A percentile compares a stretch with the other conserved stretches of the same genome.
Evolutionary conservation across 768 basidiomycete genomes (phyloP).

Genomic region (Termitomyces sp.): DNA sequence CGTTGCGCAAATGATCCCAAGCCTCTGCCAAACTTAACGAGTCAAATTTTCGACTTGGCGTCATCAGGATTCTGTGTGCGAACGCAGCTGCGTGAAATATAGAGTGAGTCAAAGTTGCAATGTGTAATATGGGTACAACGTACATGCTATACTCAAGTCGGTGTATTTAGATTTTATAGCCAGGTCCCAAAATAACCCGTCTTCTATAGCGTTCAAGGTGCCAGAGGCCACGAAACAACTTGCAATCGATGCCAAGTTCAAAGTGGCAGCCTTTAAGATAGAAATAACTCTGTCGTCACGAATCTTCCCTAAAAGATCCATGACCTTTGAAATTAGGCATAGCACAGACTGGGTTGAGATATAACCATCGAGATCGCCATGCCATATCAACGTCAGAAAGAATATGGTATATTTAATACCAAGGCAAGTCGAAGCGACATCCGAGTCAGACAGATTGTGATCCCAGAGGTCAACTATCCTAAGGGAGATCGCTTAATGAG

Average conservation of each 20-base stretch:
- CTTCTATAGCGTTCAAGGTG: slow-evolving; percentile 15
- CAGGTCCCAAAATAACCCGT: slow-evolving; percentile 33
- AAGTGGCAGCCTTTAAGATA: slow-evolving; percentile 27
- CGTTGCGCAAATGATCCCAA: slow-evolving; percentile 50
- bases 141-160: slow-evolving; percentile 37
- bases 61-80: slow-evolving; percentile 34
- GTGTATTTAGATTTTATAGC: slow-evolving; percentile 18
- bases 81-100: slow-evolving; percentile 35
- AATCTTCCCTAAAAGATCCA: slow-evolving; percentile 2
- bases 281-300: neutral
- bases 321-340: slow-evolving; percentile 8
- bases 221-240: slow-evolving; percentile 8
- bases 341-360: neutral
- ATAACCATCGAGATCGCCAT: slow-evolving; percentile 14
- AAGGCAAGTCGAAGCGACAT: slow-evolving; percentile 5
- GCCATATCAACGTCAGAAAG: slow-evolving; percentile 32
- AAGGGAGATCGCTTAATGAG: neutral
- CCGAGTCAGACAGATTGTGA: neutral
- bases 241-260: slow-evolving; percentile 26
- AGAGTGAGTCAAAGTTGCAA: neutral
- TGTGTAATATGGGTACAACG: neutral
- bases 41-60: slow-evolving; percentile 18
- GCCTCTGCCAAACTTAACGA: slow-evolving; percentile 41
- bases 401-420: slow-evolving; percentile 19
- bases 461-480: neutral